Conservation (phyloP, 257 asterid genomes). For the Solanum bulbocastanum region DNA sequence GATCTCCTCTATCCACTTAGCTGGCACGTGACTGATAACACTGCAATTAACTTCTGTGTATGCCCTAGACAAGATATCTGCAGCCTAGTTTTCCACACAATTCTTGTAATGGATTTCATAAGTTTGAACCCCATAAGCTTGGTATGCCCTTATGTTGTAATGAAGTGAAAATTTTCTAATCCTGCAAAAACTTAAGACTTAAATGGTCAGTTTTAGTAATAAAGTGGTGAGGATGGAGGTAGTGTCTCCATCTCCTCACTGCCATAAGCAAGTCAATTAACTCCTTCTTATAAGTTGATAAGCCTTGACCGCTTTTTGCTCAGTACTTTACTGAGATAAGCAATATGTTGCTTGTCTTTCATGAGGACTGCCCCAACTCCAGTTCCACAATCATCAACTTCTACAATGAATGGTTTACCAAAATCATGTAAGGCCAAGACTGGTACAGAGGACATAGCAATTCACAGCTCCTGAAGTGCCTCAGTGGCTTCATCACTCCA, state of each 20-base stretch:
- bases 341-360: background rate
- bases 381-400: background rate
- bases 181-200: background rate
- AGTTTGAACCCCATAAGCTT: background rate
- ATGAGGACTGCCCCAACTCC: background rate
- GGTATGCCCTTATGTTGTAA: background rate
- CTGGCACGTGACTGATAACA: background rate
- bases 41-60: background rate
- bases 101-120: background rate
- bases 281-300: background rate
- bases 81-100: background rate
- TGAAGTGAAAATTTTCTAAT: background rate
- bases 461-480: background rate
- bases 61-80: background rate
- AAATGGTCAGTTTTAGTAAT: background rate
- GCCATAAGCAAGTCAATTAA: background rate
- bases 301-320: background rate
- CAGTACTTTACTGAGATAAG: background rate
- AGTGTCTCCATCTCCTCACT: background rate
- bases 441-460: background rate
- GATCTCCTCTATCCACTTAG: background rate
- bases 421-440: background rate
- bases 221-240: background rate
- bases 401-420: background rate
- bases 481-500: background rate